These are phyloP conservation scores for Amborella trichopoda DNA, from an alignment of 164 flowering plant species.

Conservation along the genomic window DNA sequence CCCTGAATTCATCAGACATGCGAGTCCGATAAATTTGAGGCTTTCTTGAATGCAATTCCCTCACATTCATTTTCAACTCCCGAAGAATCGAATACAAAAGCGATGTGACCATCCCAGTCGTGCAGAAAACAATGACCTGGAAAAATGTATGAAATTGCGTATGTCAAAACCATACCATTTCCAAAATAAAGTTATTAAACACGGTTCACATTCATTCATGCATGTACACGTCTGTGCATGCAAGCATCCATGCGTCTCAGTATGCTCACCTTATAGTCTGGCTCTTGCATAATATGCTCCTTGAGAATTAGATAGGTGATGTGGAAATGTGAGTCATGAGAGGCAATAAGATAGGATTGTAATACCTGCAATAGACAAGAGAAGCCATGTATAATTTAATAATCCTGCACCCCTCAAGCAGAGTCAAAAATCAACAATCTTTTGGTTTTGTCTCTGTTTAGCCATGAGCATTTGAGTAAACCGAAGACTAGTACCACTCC, in stretches of 20 bases:
- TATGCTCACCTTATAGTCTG: conserved; percentile 74
- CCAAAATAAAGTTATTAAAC: no score
- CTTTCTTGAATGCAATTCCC: conserved; percentile 83
- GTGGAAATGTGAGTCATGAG: conserved; percentile 70
- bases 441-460: no score
- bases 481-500: no score
- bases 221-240: no score
- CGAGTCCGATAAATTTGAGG: conserved; percentile 68
- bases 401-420: no score
- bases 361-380: conserved; percentile 45
- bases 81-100: conserved; percentile 57
- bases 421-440: no score
- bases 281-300: conserved; percentile 44
- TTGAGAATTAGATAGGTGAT: conserved; percentile 55
- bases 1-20: conserved; percentile 74
- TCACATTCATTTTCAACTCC: conserved; percentile 75
- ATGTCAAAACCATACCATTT: no score
- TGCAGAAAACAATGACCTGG: conserved; percentile 87
- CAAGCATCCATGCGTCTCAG: no score
- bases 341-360: conserved; percentile 66
- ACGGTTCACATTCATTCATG: no score
- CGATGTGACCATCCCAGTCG: conserved; percentile 86
- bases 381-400: no score
- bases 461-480: no score
- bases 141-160: no score